Percentiles rank a stretch among this genome's conserved stretches.
These are phyloP conservation scores for Naematelia encephala DNA, from an alignment of 768 basidiomycete genomes.

Conservation along the genomic window DNA sequence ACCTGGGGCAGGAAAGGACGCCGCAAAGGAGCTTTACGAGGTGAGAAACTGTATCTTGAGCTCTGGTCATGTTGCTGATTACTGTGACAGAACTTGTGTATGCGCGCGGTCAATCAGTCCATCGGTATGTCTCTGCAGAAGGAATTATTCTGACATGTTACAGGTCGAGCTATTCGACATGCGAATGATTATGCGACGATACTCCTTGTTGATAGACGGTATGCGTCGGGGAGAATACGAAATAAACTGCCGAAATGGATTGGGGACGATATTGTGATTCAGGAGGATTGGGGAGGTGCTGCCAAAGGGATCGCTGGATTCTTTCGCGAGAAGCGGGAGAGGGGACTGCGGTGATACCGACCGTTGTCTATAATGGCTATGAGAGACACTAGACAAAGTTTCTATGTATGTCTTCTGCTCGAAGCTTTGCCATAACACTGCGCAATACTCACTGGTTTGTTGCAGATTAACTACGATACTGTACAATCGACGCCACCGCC, in stretches of 20 bases:
- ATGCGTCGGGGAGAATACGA: constrained; percentile 64
- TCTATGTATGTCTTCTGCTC: too few relatives aligned
- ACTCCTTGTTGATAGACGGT: constrained; percentile 80
- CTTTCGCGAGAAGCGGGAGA: constrained; percentile 59
- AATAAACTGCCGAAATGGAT: constrained; percentile 91
- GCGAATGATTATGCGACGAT: constrained; percentile 86
- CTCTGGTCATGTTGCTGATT: constrained; percentile 7
- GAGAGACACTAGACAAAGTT: too few relatives aligned
- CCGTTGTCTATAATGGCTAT: too few relatives aligned
- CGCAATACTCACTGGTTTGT: too few relatives aligned
- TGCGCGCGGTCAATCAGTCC: constrained; percentile 84
- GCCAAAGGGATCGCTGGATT: constrained; percentile 68
- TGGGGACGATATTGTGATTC: constrained; percentile 59
- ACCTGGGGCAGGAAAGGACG: constrained; percentile 45
- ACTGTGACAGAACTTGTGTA: constrained; percentile 47
- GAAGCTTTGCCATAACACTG: too few relatives aligned
- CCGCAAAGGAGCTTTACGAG: constrained; percentile 71
- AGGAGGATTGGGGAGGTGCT: constrained; percentile 68
- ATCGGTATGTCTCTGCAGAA: constrained; percentile 61
- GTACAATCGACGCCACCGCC: too few relatives aligned
- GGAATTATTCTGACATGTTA: constrained; percentile 5
- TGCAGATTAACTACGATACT: too few relatives aligned
- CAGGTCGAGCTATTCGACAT: constrained; percentile 91
- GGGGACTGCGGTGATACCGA: constrained; percentile 8
- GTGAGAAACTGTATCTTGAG: constrained; percentile 23